These are phyloP conservation scores for Solanum paucissectum DNA, from an alignment of 257 asterid species.

Conservation along the genomic window DNA sequence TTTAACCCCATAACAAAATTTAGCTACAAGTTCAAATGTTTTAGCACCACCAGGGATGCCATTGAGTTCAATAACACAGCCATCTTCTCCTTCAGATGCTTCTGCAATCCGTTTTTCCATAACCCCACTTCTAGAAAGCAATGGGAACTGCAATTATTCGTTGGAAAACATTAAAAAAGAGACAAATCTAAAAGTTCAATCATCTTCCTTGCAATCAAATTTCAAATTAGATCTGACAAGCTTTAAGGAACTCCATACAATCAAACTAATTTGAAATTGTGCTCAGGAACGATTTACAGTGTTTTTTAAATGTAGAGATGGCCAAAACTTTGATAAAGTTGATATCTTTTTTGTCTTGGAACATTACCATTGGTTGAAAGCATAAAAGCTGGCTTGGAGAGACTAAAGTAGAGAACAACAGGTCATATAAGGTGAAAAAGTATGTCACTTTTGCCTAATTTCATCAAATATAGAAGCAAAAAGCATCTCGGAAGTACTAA, in stretches of 20 bases:
- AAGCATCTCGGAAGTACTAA: neutral
- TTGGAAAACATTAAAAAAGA: neutral
- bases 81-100: slow-evolving; percentile 58
- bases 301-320: neutral
- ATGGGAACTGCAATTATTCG: slow-evolving; percentile 56
- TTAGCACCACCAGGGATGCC: slow-evolving; percentile 81
- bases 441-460: neutral
- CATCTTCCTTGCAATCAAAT: neutral
- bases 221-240: neutral
- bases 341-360: neutral
- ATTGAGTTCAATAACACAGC: slow-evolving; percentile 42
- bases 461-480: neutral
- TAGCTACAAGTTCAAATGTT: slow-evolving; percentile 86
- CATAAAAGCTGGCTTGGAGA: neutral
- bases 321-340: neutral
- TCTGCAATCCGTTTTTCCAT: slow-evolving; percentile 82
- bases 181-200: neutral
- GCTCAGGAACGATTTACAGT: neutral
- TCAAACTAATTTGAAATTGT: neutral
- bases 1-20: slow-evolving; percentile 89
- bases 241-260: neutral
- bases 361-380: neutral
- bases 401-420: neutral
- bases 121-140: slow-evolving; percentile 89
- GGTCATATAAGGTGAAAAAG: neutral